Evolutionary conservation across 164 flowering plant species (phyloP).

Genomic region (Amborella trichopoda): DNA sequence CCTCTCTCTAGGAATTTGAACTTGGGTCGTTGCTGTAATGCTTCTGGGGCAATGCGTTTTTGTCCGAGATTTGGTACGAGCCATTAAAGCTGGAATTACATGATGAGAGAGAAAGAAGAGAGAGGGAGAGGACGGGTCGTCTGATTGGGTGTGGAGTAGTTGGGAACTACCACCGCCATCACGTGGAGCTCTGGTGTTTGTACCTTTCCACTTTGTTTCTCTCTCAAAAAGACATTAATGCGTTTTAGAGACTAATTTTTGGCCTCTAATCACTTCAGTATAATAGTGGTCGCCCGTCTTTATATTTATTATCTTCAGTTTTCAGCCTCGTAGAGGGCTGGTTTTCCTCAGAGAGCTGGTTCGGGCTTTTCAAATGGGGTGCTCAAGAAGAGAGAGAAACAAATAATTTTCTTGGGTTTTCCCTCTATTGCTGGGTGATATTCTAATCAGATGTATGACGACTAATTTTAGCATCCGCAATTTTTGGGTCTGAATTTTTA

Average conservation of each 20-base stretch:
- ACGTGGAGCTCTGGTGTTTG: conserved; percentile 41
- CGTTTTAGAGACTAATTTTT: conserved; percentile 18
- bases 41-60: neutral
- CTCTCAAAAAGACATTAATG: no score
- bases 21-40: neutral
- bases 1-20: neutral
- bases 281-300: neutral
- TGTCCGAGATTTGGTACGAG: neutral
- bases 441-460: no score
- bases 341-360: neutral
- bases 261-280: neutral
- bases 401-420: no score
- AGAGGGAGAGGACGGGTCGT: conserved; percentile 2
- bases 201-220: no score
- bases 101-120: conserved; percentile 1
- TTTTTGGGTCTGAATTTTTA: no score
- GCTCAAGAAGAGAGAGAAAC: no score
- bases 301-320: neutral
- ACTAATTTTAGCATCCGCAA: no score
- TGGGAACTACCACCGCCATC: conserved; percentile 38
- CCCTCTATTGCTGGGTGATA: no score
- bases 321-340: neutral
- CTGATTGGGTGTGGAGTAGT: conserved; percentile 19
- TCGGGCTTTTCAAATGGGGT: neutral
- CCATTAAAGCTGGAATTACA: neutral